Evolutionary conservation across 2,329 filamentous ascomycete species (phyloP).

Genomic region (Ceratocystis colombiana): DNA sequence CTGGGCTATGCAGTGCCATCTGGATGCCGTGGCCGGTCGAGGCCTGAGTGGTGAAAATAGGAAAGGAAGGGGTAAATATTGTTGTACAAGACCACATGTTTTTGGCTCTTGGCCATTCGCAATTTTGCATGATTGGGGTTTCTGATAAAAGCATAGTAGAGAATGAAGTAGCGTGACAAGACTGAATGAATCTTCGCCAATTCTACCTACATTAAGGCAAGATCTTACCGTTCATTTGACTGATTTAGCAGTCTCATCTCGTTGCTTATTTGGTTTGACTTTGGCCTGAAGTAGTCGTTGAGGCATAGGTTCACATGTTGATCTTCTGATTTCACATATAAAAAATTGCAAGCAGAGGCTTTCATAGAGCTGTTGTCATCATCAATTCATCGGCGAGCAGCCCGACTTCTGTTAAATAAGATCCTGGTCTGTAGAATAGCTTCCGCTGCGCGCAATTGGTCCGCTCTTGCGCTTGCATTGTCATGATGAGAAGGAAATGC

Average conservation of each 20-base stretch:
- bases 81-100: background rate
- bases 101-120: background rate
- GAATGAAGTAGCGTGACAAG: no score
- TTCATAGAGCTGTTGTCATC: constrained; percentile 13
- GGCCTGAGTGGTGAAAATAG: constrained; percentile 21
- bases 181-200: no score
- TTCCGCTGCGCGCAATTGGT: constrained; percentile 1
- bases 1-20: constrained; percentile 23
- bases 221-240: no score
- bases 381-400: constrained; percentile 20
- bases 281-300: background rate
- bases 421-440: constrained; percentile 21
- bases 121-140: no score
- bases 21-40: constrained; percentile 23
- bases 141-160: no score
- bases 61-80: background rate
- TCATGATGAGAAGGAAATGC: background rate
- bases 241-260: no score
- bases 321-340: background rate
- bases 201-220: no score
- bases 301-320: background rate
- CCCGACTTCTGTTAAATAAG: constrained; percentile 21
- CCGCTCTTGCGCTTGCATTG: background rate
- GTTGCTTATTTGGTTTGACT: no score
- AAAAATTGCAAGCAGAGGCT: no score